A percentile compares a stretch with the other conserved stretches of the same genome.
phyloP scores from a whole-genome alignment of 1,139 yeast genomes.

The Candida glucosophila region DNA sequence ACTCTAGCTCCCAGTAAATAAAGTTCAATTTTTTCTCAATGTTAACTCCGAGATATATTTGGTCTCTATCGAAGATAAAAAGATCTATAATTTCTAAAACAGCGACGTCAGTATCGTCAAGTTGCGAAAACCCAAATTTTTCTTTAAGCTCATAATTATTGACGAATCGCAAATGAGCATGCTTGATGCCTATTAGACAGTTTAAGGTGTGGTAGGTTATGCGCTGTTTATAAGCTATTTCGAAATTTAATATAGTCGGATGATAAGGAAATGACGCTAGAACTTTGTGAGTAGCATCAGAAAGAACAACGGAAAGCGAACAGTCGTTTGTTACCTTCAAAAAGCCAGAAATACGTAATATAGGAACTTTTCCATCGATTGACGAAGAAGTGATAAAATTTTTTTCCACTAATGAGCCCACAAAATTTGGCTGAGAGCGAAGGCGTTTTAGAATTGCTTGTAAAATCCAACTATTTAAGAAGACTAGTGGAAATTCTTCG shows the following conservation, averaged over 20 bases:
- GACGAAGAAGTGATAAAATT: conserved; percentile 9
- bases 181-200: conserved; percentile 15
- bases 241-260: conserved; percentile 22
- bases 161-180: conserved; percentile 19
- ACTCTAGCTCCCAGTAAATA: conserved; percentile 15
- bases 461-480: conserved; percentile 18
- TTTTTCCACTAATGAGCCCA: conserved; percentile 10
- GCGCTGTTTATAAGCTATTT: conserved; percentile 19
- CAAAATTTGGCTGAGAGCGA: conserved; percentile 5
- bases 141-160: conserved; percentile 7
- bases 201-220: conserved; percentile 22
- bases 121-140: conserved; percentile 8
- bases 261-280: conserved; percentile 21
- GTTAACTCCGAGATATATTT: conserved; percentile 11
- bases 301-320: conserved; percentile 20
- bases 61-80: conserved; percentile 23
- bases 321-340: conserved; percentile 11
- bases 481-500: conserved; percentile 11
- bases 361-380: conserved; percentile 10
- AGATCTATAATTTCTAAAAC: conserved; percentile 19
- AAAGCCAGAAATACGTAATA: conserved; percentile 21
- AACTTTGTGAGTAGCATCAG: conserved; percentile 24
- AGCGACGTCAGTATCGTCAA: conserved; percentile 9
- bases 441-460: conserved; percentile 6
- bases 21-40: conserved; percentile 12